A percentile compares a stretch with the other conserved stretches of the same genome.
Evolutionary conservation across 768 basidiomycete genomes (phyloP).

Genomic region (Russula compacta): DNA sequence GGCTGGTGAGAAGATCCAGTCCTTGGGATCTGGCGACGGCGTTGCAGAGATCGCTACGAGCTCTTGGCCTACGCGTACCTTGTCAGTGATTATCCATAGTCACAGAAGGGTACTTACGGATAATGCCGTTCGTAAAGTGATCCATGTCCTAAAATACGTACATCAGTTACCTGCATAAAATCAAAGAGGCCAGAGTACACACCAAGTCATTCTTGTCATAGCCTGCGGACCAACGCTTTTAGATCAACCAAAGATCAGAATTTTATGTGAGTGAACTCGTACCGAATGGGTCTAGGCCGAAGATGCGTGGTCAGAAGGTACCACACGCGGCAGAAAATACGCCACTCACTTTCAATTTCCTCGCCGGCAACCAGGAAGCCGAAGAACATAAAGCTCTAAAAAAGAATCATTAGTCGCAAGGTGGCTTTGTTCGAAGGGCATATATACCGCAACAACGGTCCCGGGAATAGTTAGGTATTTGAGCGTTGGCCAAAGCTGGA

Average conservation of each 20-base stretch:
- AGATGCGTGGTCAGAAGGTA: conserved; percentile 6
- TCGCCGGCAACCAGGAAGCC: conserved; percentile 67
- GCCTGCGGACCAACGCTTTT: conserved; percentile 24
- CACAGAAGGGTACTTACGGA: conserved; percentile 34
- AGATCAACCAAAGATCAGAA: conserved; percentile 3
- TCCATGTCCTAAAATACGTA: conserved; percentile 44
- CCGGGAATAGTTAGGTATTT: conserved; percentile 59
- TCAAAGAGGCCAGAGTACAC: conserved; percentile 21
- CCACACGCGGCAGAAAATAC: not conserved
- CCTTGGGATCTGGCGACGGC: conserved; percentile 46
- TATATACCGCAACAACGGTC: conserved; percentile 41
- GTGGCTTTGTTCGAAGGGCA: not conserved
- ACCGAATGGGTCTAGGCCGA: conserved; percentile 38
- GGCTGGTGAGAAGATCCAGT: conserved; percentile 52
- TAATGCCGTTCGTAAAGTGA: conserved; percentile 62
- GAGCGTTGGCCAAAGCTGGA: conserved; percentile 49
- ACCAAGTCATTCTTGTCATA: conserved; percentile 71
- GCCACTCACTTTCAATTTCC: conserved; percentile 58
- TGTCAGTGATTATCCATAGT: not conserved
- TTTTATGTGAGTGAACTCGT: conserved; percentile 15
- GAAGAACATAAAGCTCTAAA: conserved; percentile 59
- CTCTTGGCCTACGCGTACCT: conserved; percentile 39
- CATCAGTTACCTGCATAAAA: conserved; percentile 3
- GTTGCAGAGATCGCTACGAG: conserved; percentile 53
- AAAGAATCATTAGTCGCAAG: not conserved